Conservation (phyloP, 345 rosid species). For the Pelargonium nanum region DNA sequence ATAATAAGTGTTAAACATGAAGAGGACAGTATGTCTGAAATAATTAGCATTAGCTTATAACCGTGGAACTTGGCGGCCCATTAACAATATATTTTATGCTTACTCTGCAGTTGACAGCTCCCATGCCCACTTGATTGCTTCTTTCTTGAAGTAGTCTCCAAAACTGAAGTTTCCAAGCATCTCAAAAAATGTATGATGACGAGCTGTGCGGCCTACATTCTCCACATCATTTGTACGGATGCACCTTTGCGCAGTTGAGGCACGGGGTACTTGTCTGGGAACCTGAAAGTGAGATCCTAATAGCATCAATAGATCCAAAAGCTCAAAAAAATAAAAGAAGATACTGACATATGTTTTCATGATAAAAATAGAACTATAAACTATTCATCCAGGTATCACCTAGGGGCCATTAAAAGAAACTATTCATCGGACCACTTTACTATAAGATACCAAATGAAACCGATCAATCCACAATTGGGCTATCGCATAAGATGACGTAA, state of each 20-base stretch:
- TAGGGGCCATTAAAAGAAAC: no score
- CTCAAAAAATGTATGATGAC: constrained; percentile 94
- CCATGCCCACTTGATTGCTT: constrained; percentile 95
- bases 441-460: no score
- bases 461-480: no score
- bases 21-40: no score
- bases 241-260: constrained; percentile 82
- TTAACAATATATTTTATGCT: constrained; percentile 14
- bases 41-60: no score
- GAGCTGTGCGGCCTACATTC: constrained; percentile 81
- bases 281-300: constrained; percentile 29
- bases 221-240: constrained; percentile 90
- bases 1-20: no score
- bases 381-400: neutral
- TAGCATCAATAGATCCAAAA: constrained; percentile 6
- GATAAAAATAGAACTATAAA: no score
- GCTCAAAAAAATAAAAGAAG: neutral
- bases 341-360: neutral
- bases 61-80: constrained; percentile 7
- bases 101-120: constrained; percentile 82
- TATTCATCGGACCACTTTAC: no score
- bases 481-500: no score
- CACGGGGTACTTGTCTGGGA: constrained; percentile 76
- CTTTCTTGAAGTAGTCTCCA: constrained; percentile 91
- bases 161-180: constrained; percentile 97